Conservation (phyloP, 2,329 filamentous ascomycete species). For the Chaetomium globosum region DNA sequence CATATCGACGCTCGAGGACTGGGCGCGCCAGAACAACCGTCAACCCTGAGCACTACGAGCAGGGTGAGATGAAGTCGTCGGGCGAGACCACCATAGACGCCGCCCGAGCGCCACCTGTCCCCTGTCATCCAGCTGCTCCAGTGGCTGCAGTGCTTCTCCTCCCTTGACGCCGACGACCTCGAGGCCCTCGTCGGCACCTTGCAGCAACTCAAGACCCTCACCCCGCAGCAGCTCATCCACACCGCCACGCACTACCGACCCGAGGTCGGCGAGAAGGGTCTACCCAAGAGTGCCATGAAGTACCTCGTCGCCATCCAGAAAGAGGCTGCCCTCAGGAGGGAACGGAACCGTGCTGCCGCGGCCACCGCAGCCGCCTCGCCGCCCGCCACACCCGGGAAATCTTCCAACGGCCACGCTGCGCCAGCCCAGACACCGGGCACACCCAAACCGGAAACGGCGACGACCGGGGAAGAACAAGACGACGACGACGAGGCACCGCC, state of each 20-base stretch:
- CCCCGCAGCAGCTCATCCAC: constrained; percentile 86
- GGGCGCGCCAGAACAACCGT: constrained; percentile 90
- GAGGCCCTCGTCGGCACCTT: constrained; percentile 86
- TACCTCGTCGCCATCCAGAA: constrained; percentile 81
- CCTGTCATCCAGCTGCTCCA: constrained; percentile 92
- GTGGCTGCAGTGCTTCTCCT: constrained; percentile 98
- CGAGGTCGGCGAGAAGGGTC: constrained; percentile 90
- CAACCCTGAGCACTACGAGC: constrained; percentile 95
- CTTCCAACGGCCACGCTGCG: constrained; percentile 43
- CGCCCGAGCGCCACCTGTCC: constrained; percentile 78
- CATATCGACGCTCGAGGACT: constrained; percentile 90
- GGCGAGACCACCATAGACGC: constrained; percentile 88
- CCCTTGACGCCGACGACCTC: constrained; percentile 78
- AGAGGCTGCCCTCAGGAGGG: constrained; percentile 65
- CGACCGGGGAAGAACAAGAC: constrained; percentile 46
- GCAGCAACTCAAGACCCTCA: constrained; percentile 82
- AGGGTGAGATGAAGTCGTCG: constrained; percentile 80
- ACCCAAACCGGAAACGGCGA: constrained; percentile 31
- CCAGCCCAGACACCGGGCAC: constrained; percentile 45
- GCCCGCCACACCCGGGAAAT: constrained; percentile 48
- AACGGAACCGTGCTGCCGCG: constrained; percentile 54
- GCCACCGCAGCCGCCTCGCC: constrained; percentile 49
- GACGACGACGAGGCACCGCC: constrained; percentile 72
- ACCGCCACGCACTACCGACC: constrained; percentile 89
- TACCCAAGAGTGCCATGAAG: constrained; percentile 85